Evolutionary conservation across 163 green algal genomes (phyloP).

Genomic region (Coccomyxa subellipsoidea): DNA sequence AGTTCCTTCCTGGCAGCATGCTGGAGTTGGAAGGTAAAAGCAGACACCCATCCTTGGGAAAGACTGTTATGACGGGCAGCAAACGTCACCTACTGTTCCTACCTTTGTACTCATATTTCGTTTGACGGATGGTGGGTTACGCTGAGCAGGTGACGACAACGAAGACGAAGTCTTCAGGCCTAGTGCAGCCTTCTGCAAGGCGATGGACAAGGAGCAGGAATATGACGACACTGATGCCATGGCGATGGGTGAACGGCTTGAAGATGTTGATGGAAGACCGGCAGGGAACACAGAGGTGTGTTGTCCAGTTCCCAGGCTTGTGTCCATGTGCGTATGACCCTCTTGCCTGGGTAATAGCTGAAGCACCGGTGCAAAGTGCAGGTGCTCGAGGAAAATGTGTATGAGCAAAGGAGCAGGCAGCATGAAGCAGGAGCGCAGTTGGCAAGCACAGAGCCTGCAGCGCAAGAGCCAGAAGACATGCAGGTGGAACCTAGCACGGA

Average conservation of each 20-base stretch:
- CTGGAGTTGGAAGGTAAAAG: background rate
- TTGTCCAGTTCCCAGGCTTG: too few relatives aligned
- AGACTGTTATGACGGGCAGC: background rate
- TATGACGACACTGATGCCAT: slow-evolving; percentile 30
- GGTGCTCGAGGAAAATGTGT: slow-evolving; percentile 41
- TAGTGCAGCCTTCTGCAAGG: slow-evolving; percentile 25
- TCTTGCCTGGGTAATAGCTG: too few relatives aligned
- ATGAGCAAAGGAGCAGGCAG: slow-evolving; percentile 23
- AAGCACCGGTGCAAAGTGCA: slow-evolving; percentile 6
- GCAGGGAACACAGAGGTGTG: slow-evolving; percentile 19
- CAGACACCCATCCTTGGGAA: background rate
- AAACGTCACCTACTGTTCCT: background rate
- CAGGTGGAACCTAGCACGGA: background rate
- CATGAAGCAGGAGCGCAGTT: background rate
- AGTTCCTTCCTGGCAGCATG: slow-evolving; percentile 7
- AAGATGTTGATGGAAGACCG: background rate
- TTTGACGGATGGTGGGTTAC: background rate
- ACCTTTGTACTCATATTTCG: background rate
- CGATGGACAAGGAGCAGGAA: slow-evolving; percentile 29
- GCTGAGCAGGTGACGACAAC: background rate
- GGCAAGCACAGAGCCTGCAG: background rate
- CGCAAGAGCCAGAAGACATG: background rate
- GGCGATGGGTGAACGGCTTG: slow-evolving; percentile 1
- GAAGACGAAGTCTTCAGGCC: slow-evolving; percentile 13
- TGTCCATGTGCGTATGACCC: too few relatives aligned